These are phyloP conservation scores for Stentor roeselii DNA, from an alignment of 73 alveolate species.

Conservation along the genomic window DNA sequence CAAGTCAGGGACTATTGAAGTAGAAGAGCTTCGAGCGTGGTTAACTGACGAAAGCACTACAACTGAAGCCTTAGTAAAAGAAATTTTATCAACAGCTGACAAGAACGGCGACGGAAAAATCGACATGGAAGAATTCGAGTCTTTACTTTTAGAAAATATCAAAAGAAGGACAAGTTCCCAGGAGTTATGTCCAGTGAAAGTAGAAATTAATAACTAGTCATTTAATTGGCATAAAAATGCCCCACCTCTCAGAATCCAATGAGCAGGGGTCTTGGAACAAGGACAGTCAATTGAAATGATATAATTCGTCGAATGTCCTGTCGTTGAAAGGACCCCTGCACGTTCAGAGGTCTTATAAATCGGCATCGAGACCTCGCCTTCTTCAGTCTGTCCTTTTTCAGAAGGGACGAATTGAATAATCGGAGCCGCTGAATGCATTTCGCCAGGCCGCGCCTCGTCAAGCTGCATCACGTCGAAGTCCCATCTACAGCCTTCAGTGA, in stretches of 20 bases:
- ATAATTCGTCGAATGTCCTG: constrained; percentile 92
- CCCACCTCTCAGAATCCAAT: constrained; percentile 99
- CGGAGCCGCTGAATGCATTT: constrained; percentile 72
- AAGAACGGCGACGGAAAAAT: neutral
- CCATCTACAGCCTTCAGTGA: constrained; percentile 99
- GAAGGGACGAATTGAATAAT: constrained; percentile 76
- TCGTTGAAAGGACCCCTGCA: constrained; percentile 97
- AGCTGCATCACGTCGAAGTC: constrained; percentile 73
- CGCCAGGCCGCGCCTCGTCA: constrained; percentile 79
- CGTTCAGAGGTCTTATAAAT: constrained; percentile 98
- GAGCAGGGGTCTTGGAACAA: constrained; percentile 66
- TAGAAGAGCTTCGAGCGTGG: neutral
- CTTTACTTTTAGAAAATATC: neutral
- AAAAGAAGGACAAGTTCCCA: neutral
- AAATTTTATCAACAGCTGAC: neutral
- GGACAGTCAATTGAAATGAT: constrained; percentile 81
- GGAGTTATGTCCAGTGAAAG: neutral
- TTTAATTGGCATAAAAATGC: constrained; percentile 91
- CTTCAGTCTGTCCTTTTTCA: constrained; percentile 52
- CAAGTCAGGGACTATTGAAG: constrained; percentile 41
- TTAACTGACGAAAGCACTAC: neutral
- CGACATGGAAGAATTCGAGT: neutral
- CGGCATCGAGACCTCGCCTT: constrained; percentile 85
- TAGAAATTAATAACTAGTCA: neutral
- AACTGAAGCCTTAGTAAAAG: neutral